A percentile compares a stretch with the other conserved stretches of the same genome.
These are phyloP conservation scores for Gilbertella persicaria DNA, from an alignment of 371 early-diverging fungal species.

Conservation along the genomic window DNA sequence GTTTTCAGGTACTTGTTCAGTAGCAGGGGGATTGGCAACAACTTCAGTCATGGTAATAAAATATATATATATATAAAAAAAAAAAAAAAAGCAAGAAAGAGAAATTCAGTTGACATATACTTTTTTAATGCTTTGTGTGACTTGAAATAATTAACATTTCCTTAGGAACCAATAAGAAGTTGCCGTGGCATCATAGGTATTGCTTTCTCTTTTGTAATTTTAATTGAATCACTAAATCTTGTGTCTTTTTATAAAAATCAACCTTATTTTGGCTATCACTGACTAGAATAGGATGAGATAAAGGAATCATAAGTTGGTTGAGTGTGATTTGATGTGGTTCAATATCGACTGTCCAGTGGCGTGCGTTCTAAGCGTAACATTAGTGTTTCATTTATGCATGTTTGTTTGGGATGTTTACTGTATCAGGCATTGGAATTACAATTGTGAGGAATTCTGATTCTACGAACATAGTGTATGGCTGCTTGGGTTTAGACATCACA, in stretches of 20 bases:
- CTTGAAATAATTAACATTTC: neutral
- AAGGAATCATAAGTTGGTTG: too few species aligned
- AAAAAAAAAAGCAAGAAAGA: neutral
- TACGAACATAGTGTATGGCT: conserved; percentile 14
- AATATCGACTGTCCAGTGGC: conserved; percentile 24
- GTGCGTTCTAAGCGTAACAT: conserved; percentile 21
- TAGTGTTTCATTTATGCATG: too few species aligned
- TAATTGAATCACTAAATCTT: conserved; percentile 30
- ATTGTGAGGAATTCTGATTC: conserved; percentile 26
- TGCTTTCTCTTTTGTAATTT: conserved; percentile 17
- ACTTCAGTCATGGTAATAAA: conserved; percentile 16
- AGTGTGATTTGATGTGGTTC: neutral
- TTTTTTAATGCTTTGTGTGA: neutral
- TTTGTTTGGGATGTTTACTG: too few species aligned
- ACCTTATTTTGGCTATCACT: conserved; percentile 20
- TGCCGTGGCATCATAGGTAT: conserved; percentile 32
- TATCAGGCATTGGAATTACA: conserved; percentile 35
- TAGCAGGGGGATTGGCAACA: neutral
- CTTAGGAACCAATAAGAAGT: conserved; percentile 21
- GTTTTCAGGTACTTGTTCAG: conserved; percentile 6
- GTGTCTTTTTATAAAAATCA: conserved; percentile 28
- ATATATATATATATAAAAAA: neutral
- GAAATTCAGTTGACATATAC: neutral
- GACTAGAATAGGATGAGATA: conserved; percentile 18
- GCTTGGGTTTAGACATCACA: neutral